Evolutionary conservation across 164 flowering plant genomes (phyloP), one percentile per base, ranked within the genome.

Genomic region (Liquidambar formosana): DNA sequence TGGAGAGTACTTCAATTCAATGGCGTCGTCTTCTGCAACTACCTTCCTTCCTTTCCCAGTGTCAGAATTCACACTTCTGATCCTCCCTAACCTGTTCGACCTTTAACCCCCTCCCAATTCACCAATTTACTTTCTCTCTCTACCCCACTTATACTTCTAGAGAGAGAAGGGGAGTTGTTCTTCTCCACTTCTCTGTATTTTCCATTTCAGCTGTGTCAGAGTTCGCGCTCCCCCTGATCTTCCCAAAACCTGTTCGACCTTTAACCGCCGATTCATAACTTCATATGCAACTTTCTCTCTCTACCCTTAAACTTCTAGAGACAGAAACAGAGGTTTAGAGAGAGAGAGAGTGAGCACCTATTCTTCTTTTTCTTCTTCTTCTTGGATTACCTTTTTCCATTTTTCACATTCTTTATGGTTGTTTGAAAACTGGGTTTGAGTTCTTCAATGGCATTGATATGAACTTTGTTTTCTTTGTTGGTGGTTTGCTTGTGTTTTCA

Each of bases 391-490:
- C 21, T 22, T 15, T 56, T 28, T 19, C 8, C 27, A 41, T 10
- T 60, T 15, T 53, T 59, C n/a, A n/a, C n/a, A n/a, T n/a, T n/a
- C n/a, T n/a, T n/a, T n/a, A n/a, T n/a, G n/a, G n/a, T n/a, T n/a
- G n/a, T n/a, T n/a, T 51, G 44, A 14, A 3, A 47, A 12, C 64
- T 21, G 59, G 73, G 69, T 63, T 71, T 61, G 69, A 19, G 68
- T 54, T 66, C 21, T 62, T 57, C 45, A 26, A 41, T 66, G 69
- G 61, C 73, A 76, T 73, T 69, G 65, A 70, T 66, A 52, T 69
- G 60, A 53, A 18, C 10, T 63, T 43, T 69, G 61, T 53, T 46
- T 16, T 12, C 1, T 49, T 46, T 38, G n/a, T 44, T 48, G 14
- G 41, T 48, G 14, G 41, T 18, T 26, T 18, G 33, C 21, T 57